A percentile compares a stretch with the other conserved stretches of the same genome.
phyloP scores from a whole-genome alignment of 1,139 yeast species.

The Hansenula anomala region DNA sequence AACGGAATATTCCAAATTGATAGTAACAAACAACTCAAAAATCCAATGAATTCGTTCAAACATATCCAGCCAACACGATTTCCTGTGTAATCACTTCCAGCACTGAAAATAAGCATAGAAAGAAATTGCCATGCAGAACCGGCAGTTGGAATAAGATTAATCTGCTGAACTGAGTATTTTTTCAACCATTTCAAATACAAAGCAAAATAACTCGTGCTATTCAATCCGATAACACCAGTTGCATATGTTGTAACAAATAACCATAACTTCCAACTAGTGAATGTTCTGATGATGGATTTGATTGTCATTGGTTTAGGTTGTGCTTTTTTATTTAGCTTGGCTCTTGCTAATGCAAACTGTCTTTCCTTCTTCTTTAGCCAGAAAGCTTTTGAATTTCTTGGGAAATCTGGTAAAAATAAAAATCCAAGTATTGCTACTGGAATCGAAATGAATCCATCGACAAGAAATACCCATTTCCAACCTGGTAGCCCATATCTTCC shows the following conservation, averaged over 20 bases:
- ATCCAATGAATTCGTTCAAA: slow-evolving; percentile 8
- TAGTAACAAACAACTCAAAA: slow-evolving; percentile 8
- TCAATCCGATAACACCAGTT: slow-evolving; percentile 6
- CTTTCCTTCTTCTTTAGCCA: slow-evolving; percentile 17
- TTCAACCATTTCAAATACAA: slow-evolving; percentile 23
- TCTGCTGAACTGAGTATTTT: slow-evolving; percentile 18
- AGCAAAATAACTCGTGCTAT: slow-evolving; percentile 19
- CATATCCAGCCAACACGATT: slow-evolving; percentile 9
- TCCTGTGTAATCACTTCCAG: slow-evolving; percentile 5
- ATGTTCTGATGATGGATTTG: slow-evolving; percentile 2
- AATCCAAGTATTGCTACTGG: slow-evolving; percentile 29
- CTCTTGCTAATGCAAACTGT: slow-evolving; percentile 12
- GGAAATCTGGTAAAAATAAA: slow-evolving; percentile 32
- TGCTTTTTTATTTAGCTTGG: slow-evolving; percentile 8
- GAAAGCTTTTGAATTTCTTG: slow-evolving; percentile 31
- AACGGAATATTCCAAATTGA: slow-evolving; percentile 11
- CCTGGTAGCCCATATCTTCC: slow-evolving; percentile 30
- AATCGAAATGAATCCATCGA: slow-evolving; percentile 30
- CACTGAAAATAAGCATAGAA: slow-evolving; percentile 9
- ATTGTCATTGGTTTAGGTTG: slow-evolving; percentile 8
- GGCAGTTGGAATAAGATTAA: slow-evolving; percentile 26
- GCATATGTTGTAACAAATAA: slow-evolving; percentile 2
- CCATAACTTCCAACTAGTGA: slow-evolving; percentile 11
- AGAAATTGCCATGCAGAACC: slow-evolving; percentile 17
- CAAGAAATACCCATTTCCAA: slow-evolving; percentile 34